Conservation (phyloP, 139 green algal genomes). For the Diplosphaera chodatii region DNA sequence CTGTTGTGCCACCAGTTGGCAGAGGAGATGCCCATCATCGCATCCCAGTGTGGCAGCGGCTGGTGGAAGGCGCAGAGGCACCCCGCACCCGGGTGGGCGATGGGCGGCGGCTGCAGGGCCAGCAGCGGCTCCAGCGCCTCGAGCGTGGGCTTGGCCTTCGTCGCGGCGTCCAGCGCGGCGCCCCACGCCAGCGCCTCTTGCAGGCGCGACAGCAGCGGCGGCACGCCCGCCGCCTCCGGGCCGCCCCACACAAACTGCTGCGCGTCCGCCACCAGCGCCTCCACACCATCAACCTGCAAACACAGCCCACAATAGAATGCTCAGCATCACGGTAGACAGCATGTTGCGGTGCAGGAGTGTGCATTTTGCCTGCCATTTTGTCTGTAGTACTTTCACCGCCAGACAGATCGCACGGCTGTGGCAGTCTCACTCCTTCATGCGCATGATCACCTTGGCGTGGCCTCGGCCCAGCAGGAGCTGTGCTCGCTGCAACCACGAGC, state of each 20-base stretch:
- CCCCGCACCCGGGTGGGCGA: conserved; percentile 5
- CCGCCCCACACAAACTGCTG: conserved; percentile 56
- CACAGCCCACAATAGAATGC: too few relatives aligned
- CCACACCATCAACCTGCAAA: conserved; percentile 26
- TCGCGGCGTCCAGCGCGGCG: conserved; percentile 10
- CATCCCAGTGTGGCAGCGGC: too few relatives aligned
- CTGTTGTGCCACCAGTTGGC: too few relatives aligned
- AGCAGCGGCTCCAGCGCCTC: conserved; percentile 37
- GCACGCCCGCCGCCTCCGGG: neutral
- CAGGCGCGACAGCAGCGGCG: conserved; percentile 11
- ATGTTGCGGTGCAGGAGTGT: too few relatives aligned
- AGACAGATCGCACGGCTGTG: too few relatives aligned
- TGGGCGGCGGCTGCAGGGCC: conserved; percentile 16
- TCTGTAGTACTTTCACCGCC: too few relatives aligned
- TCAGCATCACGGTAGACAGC: too few relatives aligned
- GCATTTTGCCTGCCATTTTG: too few relatives aligned
- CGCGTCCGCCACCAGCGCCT: conserved; percentile 27
- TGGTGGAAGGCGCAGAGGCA: too few relatives aligned
- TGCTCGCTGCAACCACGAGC: conserved; percentile 12
- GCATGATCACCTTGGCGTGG: conserved; percentile 11
- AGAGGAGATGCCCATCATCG: too few relatives aligned
- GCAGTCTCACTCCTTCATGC: too few relatives aligned
- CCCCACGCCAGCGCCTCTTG: conserved; percentile 23
- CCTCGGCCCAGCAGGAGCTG: conserved; percentile 22
- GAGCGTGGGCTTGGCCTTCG: conserved; percentile 23